Conservation (phyloP, 148 eudicot species). For the Fagopyrum tataricum region DNA sequence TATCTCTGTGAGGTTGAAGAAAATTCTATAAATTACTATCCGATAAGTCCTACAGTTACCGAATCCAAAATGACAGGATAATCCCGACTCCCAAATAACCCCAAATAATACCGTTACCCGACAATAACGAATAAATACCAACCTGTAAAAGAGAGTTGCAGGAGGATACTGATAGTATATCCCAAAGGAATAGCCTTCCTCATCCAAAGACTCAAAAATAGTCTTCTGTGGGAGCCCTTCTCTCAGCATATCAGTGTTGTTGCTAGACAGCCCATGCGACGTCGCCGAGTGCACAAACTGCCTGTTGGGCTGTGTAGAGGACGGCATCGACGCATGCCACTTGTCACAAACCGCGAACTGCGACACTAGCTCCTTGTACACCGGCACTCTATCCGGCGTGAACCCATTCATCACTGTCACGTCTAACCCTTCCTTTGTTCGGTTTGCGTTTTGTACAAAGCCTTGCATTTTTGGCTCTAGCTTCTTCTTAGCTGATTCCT, state of each 20-base stretch:
- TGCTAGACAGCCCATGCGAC: constrained; percentile 49
- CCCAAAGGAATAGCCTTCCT: constrained; percentile 51
- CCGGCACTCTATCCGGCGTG: constrained; percentile 57
- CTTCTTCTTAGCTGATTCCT: constrained; percentile 25
- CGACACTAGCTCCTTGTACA: constrained; percentile 54
- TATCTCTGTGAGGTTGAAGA: neutral
- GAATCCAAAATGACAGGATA: too few relatives aligned
- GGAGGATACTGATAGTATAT: constrained; percentile 71
- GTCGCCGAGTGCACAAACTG: constrained; percentile 71
- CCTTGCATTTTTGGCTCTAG: constrained; percentile 53
- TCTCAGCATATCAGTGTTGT: constrained; percentile 35
- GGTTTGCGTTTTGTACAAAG: constrained; percentile 59
- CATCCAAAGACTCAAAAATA: constrained; percentile 68
- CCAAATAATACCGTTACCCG: too few relatives aligned
- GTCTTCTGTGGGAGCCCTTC: constrained; percentile 75
- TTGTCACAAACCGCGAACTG: constrained; percentile 73
- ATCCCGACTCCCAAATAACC: too few relatives aligned
- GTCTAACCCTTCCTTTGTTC: constrained; percentile 35
- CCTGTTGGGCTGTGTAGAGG: constrained; percentile 71
- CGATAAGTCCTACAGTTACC: too few relatives aligned
- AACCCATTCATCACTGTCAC: constrained; percentile 72
- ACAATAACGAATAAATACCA: too few relatives aligned
- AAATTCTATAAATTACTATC: too few relatives aligned
- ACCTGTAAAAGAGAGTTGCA: constrained; percentile 67
- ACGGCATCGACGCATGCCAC: constrained; percentile 68